Evolutionary conservation across 2,329 filamentous ascomycete genomes (phyloP), one percentile per base, ranked within the genome.

Genomic region (Phialophora expanda): DNA sequence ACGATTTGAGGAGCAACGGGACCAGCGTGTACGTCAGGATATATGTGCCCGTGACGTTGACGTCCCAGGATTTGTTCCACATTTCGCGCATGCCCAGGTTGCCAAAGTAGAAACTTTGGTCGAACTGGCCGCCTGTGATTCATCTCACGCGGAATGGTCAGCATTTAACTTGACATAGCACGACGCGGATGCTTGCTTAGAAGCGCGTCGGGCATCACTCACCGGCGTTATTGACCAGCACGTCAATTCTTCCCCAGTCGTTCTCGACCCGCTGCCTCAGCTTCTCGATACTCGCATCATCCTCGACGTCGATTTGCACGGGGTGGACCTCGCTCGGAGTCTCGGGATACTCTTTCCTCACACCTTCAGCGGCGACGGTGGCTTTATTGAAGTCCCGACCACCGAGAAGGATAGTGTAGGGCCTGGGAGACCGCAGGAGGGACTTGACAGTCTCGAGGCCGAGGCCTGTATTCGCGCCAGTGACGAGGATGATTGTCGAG

Each of bases 401-500:
- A 34, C 86, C 86, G 3, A 90, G 72, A 26, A 88, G 72, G 63
- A 90, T 80, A 8, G 82, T 78, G 73, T 88, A 89, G 1, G 81
- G n/a, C 8, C 75, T 6, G 0, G 73, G 32, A 0, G 86, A 85
- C 11, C 76, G 68, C 53, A 80, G 77, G 0, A 89, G 76, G 0
- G 85, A 82, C 67, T 84, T 86, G 57, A 88, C 82, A 7, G 79
- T 81, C 69, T 89, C 83, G 44, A 82, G 83, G 2, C 88, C 87
- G 22, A 90, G 81, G 17, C 87, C 87, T 0, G 83, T 87, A 70
- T 87, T 89, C 66, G 80, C 86, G 41, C 87, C 87, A 1, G 87
- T 89, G 68, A 89, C 82, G 51, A 89, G 74, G n/a, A 87, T 74
- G 66, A 85, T 64, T 20, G 56, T 28, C n/a, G 41, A 57, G n/a